Evolutionary conservation across 345 rosid genomes (phyloP).

Genomic region (Diplotaxis tenuifolia): DNA sequence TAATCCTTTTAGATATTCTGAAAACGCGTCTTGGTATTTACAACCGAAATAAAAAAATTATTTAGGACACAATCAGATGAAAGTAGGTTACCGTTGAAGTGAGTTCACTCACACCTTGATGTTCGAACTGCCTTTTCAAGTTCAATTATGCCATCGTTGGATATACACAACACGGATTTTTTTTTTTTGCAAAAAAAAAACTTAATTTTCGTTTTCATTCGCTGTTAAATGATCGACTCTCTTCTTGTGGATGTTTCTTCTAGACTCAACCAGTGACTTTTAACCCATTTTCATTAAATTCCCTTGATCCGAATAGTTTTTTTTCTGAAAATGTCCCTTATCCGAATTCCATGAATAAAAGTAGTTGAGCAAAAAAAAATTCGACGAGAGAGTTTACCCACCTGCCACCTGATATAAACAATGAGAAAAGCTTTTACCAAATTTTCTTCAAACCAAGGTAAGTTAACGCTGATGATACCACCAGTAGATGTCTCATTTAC

Average conservation of each 20-base stretch:
- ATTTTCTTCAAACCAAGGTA: no score
- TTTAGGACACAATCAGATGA: constrained; percentile 6
- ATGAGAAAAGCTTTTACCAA: not conserved
- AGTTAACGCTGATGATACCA: no score
- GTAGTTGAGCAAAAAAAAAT: not conserved
- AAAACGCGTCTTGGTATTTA: constrained; percentile 11
- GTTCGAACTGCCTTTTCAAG: not conserved
- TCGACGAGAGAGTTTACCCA: not conserved
- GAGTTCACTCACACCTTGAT: not conserved
- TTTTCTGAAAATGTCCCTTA: not conserved
- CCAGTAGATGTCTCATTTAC: not conserved
- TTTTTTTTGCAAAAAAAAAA: not conserved
- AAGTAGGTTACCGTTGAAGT: constrained; percentile 1
- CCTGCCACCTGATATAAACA: not conserved
- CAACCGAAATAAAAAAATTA: not conserved
- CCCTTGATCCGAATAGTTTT: no score
- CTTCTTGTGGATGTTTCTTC: not conserved
- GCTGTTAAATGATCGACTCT: not conserved
- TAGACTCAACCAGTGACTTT: not conserved
- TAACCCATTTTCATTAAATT: not conserved
- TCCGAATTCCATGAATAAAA: not conserved
- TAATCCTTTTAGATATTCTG: not conserved
- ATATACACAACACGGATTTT: no score
- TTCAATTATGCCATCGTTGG: no score
- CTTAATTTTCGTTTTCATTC: not conserved